Base-by-base conservation (phyloP, 345 rosid species). In the Eucalyptus globulus region DNA sequence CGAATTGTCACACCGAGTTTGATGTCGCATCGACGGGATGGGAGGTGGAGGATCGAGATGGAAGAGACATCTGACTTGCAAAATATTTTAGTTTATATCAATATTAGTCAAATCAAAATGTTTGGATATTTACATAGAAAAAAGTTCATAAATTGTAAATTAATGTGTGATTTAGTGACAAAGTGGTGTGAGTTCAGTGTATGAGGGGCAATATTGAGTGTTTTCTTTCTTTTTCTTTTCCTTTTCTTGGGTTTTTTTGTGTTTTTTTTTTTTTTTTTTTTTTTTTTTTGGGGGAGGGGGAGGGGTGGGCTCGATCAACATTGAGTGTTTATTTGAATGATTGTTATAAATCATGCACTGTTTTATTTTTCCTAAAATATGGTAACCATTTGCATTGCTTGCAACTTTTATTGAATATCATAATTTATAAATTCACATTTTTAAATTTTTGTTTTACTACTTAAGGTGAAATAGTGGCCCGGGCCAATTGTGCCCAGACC, bases 251-350 rank as follows among this genome's bases (percentile, higher is more conserved):
- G 3, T 50, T 50, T 50, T 50, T 50, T 15, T 50, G 7, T 50
- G 53, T 50, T 16, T 45, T 1, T 9, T 0, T 49, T 45, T 1
- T 9, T 1, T 0, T 49, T 45, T 1, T 9, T 1, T 14, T 3
- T 1, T 2, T 7, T 7, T 7, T 40, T 4, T 40, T 40, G 5
- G 16, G 6, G 17, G 6, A 2, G 6, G 3, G 7, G 7, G 53
- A 0, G 19, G 24, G 10, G n/a, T n/a, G 56, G 10, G 34, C 34
- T 2, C 1, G 1, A 53, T 19, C 43, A 31, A 9, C 11, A 16
- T 69, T 69, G 12, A 69, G 44, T 69, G 80, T 69, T 69, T 69
- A 34, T 14, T n/a, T 14, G 37, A 65, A 65, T n/a, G 37, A n/a
- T n/a, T 65, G 37, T 17, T 69, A 69, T 69, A 16, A 17, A 69